Evolutionary conservation across 306 rosid species (phyloP), one percentile per base, ranked within the genome.

Genomic region (Cucurbita ficifolia): DNA sequence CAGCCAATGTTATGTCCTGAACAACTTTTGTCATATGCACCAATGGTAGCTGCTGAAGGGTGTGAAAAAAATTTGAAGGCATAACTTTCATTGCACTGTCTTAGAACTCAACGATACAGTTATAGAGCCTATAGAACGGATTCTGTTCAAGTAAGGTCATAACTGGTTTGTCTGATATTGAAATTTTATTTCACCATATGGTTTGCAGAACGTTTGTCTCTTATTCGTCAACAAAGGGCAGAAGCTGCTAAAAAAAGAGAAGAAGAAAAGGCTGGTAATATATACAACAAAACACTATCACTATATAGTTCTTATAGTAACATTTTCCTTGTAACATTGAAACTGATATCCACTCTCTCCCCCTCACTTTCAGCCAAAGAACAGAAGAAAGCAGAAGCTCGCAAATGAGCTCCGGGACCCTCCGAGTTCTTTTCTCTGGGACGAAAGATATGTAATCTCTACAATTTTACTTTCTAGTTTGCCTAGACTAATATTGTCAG

Each of bases 231-330:
- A 78, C 90, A 93, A 78, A 87, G 96, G 87, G 93, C 84, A 40
- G 98, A 93, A 57, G 98, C 98, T 79, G 96, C 98, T 62, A 87
- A 79, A 73, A 93, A 88, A 84, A 76, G 96, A 70, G 89, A 88
- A 58, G 97, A 93, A 82, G 98, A 90, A 78, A 90, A 85, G 73
- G 89, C 92, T 67, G 96, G 98, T 90, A 84, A 62, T 78, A 42
- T 76, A 55, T 50, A 11, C 50, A 43, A 56, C 64, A 43, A 40
- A 21, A 45, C 45, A 24, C 24, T 1, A 49, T 13, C 14, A 7
- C 53, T 49, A n/a, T 21, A 7, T 54, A 13, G 42, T 22, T 29
- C 33, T 29, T 68, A 13, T 43, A 19, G 70, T 21, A 12, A 5
- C 6, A 6, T 73, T 38, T 19, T 21, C 60, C 13, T 57, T 55